Evolutionary conservation across 202 grass and related monocot species (phyloP).

Genomic region (Alloteropsis angusta): DNA sequence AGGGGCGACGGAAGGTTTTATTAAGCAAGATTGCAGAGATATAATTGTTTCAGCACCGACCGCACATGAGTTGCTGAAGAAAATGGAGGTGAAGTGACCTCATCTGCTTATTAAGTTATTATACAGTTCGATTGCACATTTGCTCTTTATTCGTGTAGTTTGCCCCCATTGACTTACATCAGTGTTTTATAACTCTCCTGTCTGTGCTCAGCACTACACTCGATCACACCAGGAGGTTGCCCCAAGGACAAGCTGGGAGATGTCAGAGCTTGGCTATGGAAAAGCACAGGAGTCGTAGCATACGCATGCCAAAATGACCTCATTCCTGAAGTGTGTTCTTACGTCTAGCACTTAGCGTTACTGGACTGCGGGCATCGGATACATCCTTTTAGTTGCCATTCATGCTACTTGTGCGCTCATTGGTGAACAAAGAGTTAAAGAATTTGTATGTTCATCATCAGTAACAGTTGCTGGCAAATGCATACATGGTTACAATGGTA

Average conservation of each 20-base stretch:
- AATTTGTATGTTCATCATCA: background rate
- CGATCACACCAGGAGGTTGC: constrained; percentile 76
- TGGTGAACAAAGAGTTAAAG: background rate
- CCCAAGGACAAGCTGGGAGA: constrained; percentile 70
- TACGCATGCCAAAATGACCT: constrained; percentile 14
- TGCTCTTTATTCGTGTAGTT: background rate
- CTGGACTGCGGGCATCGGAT: background rate
- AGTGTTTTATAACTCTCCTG: constrained; percentile 6
- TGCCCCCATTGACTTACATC: constrained; percentile 22
- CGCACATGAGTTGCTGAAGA: constrained; percentile 64
- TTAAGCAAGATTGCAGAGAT: constrained; percentile 66
- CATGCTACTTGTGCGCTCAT: background rate
- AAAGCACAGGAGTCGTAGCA: constrained; percentile 36
- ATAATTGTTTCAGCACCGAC: constrained; percentile 80
- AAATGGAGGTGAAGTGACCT: constrained; percentile 69
- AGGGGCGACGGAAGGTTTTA: constrained; percentile 80
- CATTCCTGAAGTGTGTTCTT: constrained; percentile 3
- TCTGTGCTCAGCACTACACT: constrained; percentile 58
- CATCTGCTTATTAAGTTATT: background rate
- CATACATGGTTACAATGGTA: background rate
- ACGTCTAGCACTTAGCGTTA: background rate
- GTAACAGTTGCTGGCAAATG: constrained; percentile 3
- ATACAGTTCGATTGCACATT: background rate
- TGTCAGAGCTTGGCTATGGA: constrained; percentile 57
- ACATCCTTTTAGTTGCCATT: background rate